These are phyloP conservation scores for Colletotrichum limetticola DNA, from an alignment of 2,329 filamentous ascomycete genomes.

Conservation along the genomic window DNA sequence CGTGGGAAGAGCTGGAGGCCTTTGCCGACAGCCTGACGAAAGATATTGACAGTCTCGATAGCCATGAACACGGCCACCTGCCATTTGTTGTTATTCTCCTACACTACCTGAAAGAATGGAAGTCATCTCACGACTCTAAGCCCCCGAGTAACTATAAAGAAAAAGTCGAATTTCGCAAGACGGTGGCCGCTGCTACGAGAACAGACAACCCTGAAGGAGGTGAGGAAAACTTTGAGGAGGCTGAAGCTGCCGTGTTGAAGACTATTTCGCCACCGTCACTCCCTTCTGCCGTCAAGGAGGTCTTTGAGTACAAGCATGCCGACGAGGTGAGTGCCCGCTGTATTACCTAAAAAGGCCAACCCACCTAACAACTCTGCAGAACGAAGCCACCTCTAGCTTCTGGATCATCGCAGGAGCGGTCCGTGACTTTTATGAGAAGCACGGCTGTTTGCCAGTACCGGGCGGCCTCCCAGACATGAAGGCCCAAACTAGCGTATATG, in stretches of 20 bases:
- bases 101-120: conserved; percentile 86
- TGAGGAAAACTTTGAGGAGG: conserved; percentile 98
- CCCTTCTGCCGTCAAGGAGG: conserved; percentile 76
- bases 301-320: conserved; percentile 75
- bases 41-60: conserved; percentile 75
- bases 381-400: conserved; percentile 71
- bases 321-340: conserved; percentile 64
- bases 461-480: conserved; percentile 98
- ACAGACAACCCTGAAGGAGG: conserved; percentile 83
- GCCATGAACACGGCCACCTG: conserved; percentile 90
- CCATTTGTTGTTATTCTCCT: conserved; percentile 88
- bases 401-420: conserved; percentile 91
- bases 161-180: conserved; percentile 82
- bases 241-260: conserved; percentile 86
- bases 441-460: conserved; percentile 82
- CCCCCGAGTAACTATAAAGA: conserved; percentile 82
- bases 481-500: conserved; percentile 88
- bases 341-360: conserved; percentile 37
- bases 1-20: conserved; percentile 83
- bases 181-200: conserved; percentile 75
- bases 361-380: conserved; percentile 42
- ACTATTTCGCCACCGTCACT: conserved; percentile 78
- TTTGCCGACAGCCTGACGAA: conserved; percentile 75
- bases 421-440: conserved; percentile 77
- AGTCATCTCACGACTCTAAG: conserved; percentile 72